phyloP scores from a whole-genome alignment of 352 stramenopile species.

The Globisporangium splendens region DNA sequence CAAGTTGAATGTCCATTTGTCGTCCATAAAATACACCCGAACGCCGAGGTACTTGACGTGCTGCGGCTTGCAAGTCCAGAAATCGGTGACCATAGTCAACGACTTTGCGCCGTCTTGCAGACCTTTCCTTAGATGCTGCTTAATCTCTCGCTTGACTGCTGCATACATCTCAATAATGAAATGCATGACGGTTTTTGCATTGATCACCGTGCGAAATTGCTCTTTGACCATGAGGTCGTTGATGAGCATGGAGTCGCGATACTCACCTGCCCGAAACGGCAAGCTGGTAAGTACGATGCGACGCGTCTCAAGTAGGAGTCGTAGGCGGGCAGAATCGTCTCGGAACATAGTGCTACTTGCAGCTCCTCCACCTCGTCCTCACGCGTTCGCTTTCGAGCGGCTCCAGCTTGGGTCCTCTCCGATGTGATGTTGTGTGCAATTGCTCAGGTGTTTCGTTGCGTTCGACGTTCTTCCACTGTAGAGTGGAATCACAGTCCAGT shows the following conservation, averaged over 20 bases:
- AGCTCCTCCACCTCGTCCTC: constrained; percentile 7
- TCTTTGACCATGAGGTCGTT: constrained; percentile 1
- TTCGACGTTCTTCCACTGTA: constrained; percentile 10
- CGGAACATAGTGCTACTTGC: neutral
- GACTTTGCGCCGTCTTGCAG: neutral
- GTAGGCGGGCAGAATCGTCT: constrained; percentile 2
- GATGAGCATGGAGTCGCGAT: neutral
- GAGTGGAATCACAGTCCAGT: neutral
- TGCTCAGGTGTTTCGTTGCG: constrained; percentile 5
- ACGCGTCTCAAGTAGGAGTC: constrained; percentile 2
- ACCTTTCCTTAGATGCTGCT: neutral
- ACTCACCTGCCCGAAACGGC: constrained; percentile 4
- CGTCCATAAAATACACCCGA: constrained; percentile 10
- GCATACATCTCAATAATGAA: constrained; percentile 1
- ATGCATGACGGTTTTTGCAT: neutral
- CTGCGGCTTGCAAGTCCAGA: constrained; percentile 11
- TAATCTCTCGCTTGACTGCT: neutral
- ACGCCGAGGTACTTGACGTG: constrained; percentile 14
- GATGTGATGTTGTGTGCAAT: constrained; percentile 1
- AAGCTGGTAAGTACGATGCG: constrained; percentile 5
- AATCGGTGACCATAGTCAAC: constrained; percentile 6
- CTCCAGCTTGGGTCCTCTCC: constrained; percentile 1
- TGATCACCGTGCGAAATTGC: neutral
- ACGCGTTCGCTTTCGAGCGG: neutral
- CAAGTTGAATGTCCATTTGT: constrained; percentile 4